Conservation (phyloP, 1,139 yeast species). For the Scheffersomyces cryptocercus region DNA sequence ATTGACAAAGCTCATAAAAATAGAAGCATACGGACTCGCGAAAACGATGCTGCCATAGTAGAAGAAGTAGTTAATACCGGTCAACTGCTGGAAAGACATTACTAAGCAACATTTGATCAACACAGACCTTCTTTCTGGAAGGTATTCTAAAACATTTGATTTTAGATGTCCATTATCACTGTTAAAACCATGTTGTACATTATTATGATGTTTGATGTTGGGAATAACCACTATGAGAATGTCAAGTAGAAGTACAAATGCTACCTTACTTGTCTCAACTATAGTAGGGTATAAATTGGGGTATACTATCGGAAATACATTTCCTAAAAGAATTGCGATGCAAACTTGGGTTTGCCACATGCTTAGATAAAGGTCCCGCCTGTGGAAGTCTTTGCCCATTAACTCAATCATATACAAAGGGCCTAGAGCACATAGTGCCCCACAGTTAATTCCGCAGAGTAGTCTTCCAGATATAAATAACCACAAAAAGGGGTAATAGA, state of each 20-base stretch:
- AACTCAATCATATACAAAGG: constrained; percentile 29
- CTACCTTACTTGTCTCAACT: constrained; percentile 9
- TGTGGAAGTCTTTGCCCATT: constrained; percentile 10
- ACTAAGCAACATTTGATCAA: constrained; percentile 17
- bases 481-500: constrained; percentile 7
- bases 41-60: constrained; percentile 29
- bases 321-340: constrained; percentile 23
- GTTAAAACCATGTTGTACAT: background rate
- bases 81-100: constrained; percentile 34
- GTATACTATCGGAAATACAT: constrained; percentile 2
- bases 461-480: constrained; percentile 22
- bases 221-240: constrained; percentile 11
- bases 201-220: constrained; percentile 9
- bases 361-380: constrained; percentile 21
- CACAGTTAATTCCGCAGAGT: constrained; percentile 27
- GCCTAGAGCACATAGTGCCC: constrained; percentile 25
- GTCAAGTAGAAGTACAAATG: constrained; percentile 7
- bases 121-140: background rate
- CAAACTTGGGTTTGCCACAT: constrained; percentile 27
- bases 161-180: no score
- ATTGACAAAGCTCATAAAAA: constrained; percentile 17
- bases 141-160: no score
- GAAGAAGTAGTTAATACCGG: constrained; percentile 37
- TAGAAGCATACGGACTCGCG: constrained; percentile 10
- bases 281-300: constrained; percentile 1